Base-by-base conservation (phyloP, 192 early-diverging fungal species). In the Mortierella claussenii region DNA sequence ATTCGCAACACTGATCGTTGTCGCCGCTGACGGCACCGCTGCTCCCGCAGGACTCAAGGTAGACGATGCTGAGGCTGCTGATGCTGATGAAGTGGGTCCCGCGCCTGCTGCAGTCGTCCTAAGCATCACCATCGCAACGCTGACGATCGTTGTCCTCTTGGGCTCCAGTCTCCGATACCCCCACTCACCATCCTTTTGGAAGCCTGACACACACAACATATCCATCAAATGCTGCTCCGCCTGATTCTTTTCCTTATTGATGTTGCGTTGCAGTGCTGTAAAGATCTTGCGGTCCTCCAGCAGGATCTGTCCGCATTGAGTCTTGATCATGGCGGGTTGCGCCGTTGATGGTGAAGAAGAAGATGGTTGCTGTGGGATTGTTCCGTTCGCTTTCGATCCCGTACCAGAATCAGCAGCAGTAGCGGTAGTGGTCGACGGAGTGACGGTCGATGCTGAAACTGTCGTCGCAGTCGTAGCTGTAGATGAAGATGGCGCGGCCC, bases 151-250 rank as follows among this genome's bases (percentile, higher is more conserved):
- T 7, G 91, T 88, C 45, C 80, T 75, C 42, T 81, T 74, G 2
- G 91, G 89, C 61, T 94, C 92, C 23, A 86, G 62, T 33, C 81
- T 74, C 43, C 92, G 85, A 64, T 91, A 91, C 2, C 88, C 89
- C 92, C 92, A 94, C 23, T 83, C 75, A 46, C 89, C 90, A 26
- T 89, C 82, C 37, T 82, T 79, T 30, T 87, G 81, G 65, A 94
- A 94, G n/a, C 91, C 92, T 21, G 90, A 89, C 43, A 91, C 83
- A 62, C 91, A 92, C 5, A 94, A 80, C 88, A 94, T 91, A 60
- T 92, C 91, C 37, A 94, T 92, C 33, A 94, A 80, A 82, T 94
- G 92, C 68, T 91, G 92, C 50, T 94, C 87, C 1, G 84, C 86
- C 27, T 83, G 76, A 32, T 87, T 86, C 34, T 88, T 84, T 50